These are phyloP conservation scores for Aureobasidium leucospermi DNA, from an alignment of 2,329 filamentous ascomycete species.

Conservation along the genomic window DNA sequence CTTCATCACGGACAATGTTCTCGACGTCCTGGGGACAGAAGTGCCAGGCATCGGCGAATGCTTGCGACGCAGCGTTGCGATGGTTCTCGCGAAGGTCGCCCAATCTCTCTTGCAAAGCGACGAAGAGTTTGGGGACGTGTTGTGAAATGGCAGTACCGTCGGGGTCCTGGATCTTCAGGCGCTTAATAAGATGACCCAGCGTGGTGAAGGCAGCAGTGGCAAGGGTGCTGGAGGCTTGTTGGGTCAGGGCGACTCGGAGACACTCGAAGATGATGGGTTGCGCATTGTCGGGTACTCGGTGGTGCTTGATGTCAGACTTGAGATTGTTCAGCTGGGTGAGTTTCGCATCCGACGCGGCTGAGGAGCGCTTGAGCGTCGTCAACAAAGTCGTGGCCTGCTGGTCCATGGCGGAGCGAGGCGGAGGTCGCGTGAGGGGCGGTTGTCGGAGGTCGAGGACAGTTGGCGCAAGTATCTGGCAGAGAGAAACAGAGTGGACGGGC, in stretches of 20 bases:
- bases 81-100: slow-evolving; percentile 85
- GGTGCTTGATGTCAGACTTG: slow-evolving; percentile 85
- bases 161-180: slow-evolving; percentile 76
- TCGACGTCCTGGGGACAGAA: slow-evolving; percentile 68
- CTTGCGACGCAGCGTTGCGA: slow-evolving; percentile 64
- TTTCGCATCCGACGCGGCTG: slow-evolving; percentile 62
- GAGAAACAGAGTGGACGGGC: not conserved
- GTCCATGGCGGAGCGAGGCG: slow-evolving; percentile 41
- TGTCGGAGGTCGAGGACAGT: not conserved
- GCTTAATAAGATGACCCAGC: slow-evolving; percentile 78
- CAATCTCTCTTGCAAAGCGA: slow-evolving; percentile 73
- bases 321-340: slow-evolving; percentile 61
- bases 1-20: slow-evolving; percentile 67
- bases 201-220: slow-evolving; percentile 80
- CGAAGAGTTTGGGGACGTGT: slow-evolving; percentile 58
- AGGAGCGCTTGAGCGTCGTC: slow-evolving; percentile 51
- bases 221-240: slow-evolving; percentile 65
- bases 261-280: slow-evolving; percentile 74
- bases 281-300: slow-evolving; percentile 71
- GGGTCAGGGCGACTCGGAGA: slow-evolving; percentile 64
- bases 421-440: not conserved
- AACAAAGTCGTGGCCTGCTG: slow-evolving; percentile 48
- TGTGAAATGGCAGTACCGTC: slow-evolving; percentile 62
- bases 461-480: not conserved
- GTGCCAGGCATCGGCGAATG: slow-evolving; percentile 69